Evolutionary conservation across 768 basidiomycete species (phyloP).

Genomic region (Kwoniella shandongensis): DNA sequence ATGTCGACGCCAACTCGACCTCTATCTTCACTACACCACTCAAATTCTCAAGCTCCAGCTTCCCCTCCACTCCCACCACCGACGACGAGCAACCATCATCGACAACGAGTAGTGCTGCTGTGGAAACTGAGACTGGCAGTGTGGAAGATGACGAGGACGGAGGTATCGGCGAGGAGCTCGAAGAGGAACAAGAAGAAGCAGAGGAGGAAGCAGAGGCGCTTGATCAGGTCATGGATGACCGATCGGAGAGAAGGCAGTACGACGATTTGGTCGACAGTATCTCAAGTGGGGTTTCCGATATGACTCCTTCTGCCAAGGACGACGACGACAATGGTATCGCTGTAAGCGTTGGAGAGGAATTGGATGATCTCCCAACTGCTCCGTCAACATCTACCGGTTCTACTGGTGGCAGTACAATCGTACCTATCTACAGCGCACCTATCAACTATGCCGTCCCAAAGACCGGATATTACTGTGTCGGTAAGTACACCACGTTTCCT

Average conservation of each 20-base stretch:
- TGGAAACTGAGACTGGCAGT: not conserved
- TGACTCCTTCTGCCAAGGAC: not conserved
- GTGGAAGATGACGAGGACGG: constrained; percentile 1
- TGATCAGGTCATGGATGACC: constrained; percentile 13
- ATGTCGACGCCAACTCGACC: constrained; percentile 66
- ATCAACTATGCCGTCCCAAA: constrained; percentile 79
- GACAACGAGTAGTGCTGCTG: constrained; percentile 1
- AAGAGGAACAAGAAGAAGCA: constrained; percentile 22
- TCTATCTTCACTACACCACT: constrained; percentile 86
- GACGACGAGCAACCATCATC: constrained; percentile 1
- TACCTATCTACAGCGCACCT: constrained; percentile 62
- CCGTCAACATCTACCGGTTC: constrained; percentile 1
- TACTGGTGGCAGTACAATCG: not conserved
- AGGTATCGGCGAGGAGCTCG: not conserved
- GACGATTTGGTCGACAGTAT: constrained; percentile 19
- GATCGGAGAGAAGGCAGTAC: constrained; percentile 9
- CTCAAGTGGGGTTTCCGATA: constrained; percentile 3
- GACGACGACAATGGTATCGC: not conserved
- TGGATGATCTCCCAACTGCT: constrained; percentile 1
- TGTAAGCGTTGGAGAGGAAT: constrained; percentile 1
- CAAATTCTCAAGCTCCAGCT: constrained; percentile 56
- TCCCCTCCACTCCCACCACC: constrained; percentile 10
- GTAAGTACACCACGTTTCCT: constrained; percentile 57
- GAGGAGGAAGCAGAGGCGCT: constrained; percentile 19
- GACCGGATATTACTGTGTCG: constrained; percentile 95